Base-by-base conservation (phyloP, 495 filamentous ascomycete genomes). In the Gamarada debralockiae region DNA sequence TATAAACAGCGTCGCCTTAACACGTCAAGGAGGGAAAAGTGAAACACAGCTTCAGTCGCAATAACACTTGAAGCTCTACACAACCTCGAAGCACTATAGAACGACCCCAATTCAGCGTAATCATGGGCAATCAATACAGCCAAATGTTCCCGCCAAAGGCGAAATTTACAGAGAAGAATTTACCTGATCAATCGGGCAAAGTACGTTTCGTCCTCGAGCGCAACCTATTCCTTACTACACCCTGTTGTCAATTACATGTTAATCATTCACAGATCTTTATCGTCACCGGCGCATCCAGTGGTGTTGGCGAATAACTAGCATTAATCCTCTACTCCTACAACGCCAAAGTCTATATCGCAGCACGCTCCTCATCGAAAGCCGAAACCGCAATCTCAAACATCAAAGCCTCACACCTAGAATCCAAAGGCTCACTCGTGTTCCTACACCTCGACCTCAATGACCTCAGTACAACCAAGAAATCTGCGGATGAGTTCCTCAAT, bases 331-430 rank as follows among this genome's bases (percentile, higher is more conserved):
- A 81, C 31, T 71, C 70, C 37, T 83, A 87, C 59, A 55, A 71
- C 27, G 65, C 74, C 5, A 74, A 77, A 17, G 80, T 90, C 47
- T 86, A 77, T 66, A 72, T 89, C 42, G 78, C 76, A 31, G 80
- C 81, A 3, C 80, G 86, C 31, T 80, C 67, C 4, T 61, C 67
- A 34, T 62, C 62, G 23, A 83, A 79, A 63, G 79, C 78, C 4
- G 65, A 67, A 34, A 62, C 65, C 14, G 74, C 79, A 1, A 78
- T 84, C 29, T 44, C 53, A 10, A 71, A 71, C 0, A 75, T 85
- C 53, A 23, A 64, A 57, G 29, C 51, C 61, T 31, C 49, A 12
- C 9, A 18, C 31, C 45, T 44, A 3, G 17, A 24, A 31, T 50
- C 50, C 42, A 54, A 58, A 41, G 60, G 63, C 22, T 56, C 68